A percentile compares a stretch with the other conserved stretches of the same genome.
Evolutionary conservation across 164 flowering plant species (phyloP).

Genomic region (Euptelea pleiosperma): DNA sequence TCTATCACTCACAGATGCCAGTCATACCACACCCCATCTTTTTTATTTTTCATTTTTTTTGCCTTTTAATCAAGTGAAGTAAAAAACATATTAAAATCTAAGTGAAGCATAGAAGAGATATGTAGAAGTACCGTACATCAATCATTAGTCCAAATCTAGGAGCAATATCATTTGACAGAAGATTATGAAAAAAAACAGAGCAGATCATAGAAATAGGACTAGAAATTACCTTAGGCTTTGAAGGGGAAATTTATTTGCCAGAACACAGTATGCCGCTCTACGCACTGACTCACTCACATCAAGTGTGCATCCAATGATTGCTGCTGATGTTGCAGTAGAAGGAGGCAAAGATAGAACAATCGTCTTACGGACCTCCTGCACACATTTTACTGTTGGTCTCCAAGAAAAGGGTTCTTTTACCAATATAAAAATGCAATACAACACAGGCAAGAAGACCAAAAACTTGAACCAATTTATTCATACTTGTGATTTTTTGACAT

Average conservation of each 20-base stretch:
- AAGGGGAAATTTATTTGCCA: slow-evolving; percentile 87
- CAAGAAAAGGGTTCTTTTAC: background rate
- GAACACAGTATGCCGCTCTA: slow-evolving; percentile 73
- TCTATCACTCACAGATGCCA: too few species aligned
- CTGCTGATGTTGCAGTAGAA: slow-evolving; percentile 56
- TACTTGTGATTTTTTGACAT: too few species aligned
- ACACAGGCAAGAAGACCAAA: background rate
- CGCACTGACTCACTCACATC: slow-evolving; percentile 91
- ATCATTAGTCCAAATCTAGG: too few species aligned
- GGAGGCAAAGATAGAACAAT: slow-evolving; percentile 83
- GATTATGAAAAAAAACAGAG: background rate
- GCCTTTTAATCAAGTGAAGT: background rate
- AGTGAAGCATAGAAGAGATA: background rate
- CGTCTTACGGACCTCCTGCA: slow-evolving; percentile 91
- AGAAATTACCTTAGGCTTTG: slow-evolving; percentile 79
- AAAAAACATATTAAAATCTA: background rate
- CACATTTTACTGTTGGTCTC: slow-evolving; percentile 1
- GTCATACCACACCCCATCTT: background rate
- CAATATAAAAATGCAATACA: background rate
- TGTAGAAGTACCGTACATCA: too few species aligned
- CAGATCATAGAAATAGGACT: background rate
- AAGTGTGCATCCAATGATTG: slow-evolving; percentile 65
- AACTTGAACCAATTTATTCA: too few species aligned
- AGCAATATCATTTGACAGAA: background rate
- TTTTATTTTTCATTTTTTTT: background rate